Evolutionary conservation across 202 grass and related monocot genomes (phyloP), one percentile per base, ranked within the genome.

Genomic region (Schoenoplectus triqueter): DNA sequence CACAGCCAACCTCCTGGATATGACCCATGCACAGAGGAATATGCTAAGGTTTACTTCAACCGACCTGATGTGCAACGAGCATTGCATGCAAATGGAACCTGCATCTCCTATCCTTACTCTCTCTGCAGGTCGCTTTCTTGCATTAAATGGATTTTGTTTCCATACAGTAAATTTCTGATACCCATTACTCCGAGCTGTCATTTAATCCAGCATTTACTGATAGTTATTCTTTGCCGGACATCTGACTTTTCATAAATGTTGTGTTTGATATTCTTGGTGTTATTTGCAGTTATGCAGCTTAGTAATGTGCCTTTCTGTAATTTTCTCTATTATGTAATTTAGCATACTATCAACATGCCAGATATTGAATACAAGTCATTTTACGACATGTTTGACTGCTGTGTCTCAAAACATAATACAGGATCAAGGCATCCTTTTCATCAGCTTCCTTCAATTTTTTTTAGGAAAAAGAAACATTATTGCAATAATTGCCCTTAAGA

Each of bases 1-100:
- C 79, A 44, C 67, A 89, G 90, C 22, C 67, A 78, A 80, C 92
- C 92, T 56, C 89, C 91, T 63, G 95, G 95, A 8, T 98, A 93
- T 71, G 95, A 98, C 86, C 95, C 95, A 73, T 98, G 95, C 89
- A 98, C 92, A 62, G 95, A 95, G 85, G 91, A 90, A 11, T 95
- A 98, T 86, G 91, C 93, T 85, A 86, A 10, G 21, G 82, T 0
- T 10, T 98, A 92, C 84, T 98, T 98, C 31, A 98, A 98, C 86
- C 91, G 91, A 60, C 70, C 31, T 1, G 89, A 93, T 85, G 95
- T 95, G 85, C 92, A 98, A 89, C 91, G 54, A 63, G 90, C 91
- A 21, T 83, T 95, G 63, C 95, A 95, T 80, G 95, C 95, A 84
- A 98, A 98, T 46, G 61, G 85, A 82, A 95, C 92, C 0, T 17